These are phyloP conservation scores for Cryptococcus sp. DNA, from an alignment of 1,284 basidiomycete species.

Conservation along the genomic window DNA sequence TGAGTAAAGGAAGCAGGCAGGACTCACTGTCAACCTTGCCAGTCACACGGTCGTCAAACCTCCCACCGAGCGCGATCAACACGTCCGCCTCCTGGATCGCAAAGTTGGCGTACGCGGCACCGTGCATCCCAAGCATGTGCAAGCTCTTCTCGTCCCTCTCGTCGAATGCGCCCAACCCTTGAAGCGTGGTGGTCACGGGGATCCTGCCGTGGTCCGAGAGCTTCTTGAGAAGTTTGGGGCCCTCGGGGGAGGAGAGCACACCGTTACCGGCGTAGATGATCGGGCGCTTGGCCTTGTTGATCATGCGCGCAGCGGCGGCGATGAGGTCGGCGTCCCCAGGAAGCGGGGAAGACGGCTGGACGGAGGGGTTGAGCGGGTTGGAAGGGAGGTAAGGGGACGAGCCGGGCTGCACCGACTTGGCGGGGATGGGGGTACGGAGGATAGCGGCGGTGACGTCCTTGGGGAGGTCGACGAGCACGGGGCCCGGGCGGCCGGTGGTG, in stretches of 20 bases:
- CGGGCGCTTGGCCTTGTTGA: constrained; percentile 86
- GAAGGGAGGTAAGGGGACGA: constrained; percentile 70
- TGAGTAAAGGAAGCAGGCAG: too few species aligned
- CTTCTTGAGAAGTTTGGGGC: constrained; percentile 77
- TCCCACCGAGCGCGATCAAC: constrained; percentile 91
- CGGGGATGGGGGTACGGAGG: constrained; percentile 79
- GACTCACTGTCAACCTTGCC: constrained; percentile 70
- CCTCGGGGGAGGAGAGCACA: constrained; percentile 75
- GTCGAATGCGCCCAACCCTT: constrained; percentile 93
- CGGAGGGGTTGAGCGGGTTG: constrained; percentile 56
- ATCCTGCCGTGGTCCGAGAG: constrained; percentile 85
- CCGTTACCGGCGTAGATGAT: constrained; percentile 94
- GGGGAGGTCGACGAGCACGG: constrained; percentile 94
- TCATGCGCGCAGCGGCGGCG: constrained; percentile 78
- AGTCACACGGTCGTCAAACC: constrained; percentile 98
- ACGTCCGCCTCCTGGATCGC: constrained; percentile 97
- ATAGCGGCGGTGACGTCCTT: constrained; percentile 96
- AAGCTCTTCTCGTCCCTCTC: constrained; percentile 81
- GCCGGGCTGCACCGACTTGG: constrained; percentile 83
- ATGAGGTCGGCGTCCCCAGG: constrained; percentile 68
- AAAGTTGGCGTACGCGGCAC: constrained; percentile 92
- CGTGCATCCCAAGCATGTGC: constrained; percentile 99
- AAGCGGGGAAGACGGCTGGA: constrained; percentile 59
- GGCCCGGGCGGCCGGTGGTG: constrained; percentile 91
- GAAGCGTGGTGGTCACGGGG: constrained; percentile 93